phyloP scores from a whole-genome alignment of 1,284 basidiomycete species.

The Limonomyces culmigenus region DNA sequence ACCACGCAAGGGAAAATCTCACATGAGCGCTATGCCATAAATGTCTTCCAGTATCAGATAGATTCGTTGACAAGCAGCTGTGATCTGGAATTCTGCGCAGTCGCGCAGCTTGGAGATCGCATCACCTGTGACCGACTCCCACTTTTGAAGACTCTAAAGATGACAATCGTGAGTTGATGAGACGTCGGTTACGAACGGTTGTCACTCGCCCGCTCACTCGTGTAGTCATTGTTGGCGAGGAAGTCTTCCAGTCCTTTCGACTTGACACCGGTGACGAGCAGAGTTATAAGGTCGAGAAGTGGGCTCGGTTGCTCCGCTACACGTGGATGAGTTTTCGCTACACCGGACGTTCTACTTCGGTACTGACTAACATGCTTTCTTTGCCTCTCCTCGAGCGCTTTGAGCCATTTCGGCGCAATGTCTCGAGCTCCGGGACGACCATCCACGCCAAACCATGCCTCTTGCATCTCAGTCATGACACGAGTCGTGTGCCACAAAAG shows the following conservation, averaged over 20 bases:
- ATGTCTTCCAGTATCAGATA: constrained; percentile 60
- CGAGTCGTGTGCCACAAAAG: constrained; percentile 54
- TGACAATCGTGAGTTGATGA: neutral
- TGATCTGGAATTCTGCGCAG: constrained; percentile 46
- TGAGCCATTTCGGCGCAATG: constrained; percentile 57
- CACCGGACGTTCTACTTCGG: constrained; percentile 1
- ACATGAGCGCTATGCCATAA: constrained; percentile 61
- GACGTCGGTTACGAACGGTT: constrained; percentile 5
- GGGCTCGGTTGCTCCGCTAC: constrained; percentile 41
- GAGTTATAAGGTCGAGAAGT: constrained; percentile 51
- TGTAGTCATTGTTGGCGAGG: constrained; percentile 53
- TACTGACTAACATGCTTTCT: constrained; percentile 44
- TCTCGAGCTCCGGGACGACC: constrained; percentile 46
- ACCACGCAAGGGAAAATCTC: constrained; percentile 16
- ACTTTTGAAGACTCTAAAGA: constrained; percentile 53
- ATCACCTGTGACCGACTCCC: constrained; percentile 58
- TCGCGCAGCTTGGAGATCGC: constrained; percentile 57
- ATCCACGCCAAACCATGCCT: constrained; percentile 54
- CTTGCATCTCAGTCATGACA: constrained; percentile 52
- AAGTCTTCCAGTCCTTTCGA: constrained; percentile 56
- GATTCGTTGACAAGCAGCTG: constrained; percentile 58
- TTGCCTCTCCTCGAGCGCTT: constrained; percentile 42
- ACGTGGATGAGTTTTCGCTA: constrained; percentile 7
- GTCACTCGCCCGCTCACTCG: constrained; percentile 62
- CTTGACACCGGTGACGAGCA: constrained; percentile 50